A percentile compares a stretch with the other conserved stretches of the same genome.
Conservation (phyloP, 768 basidiomycete species). For the Rhodosporidiobolus odoratus region DNA sequence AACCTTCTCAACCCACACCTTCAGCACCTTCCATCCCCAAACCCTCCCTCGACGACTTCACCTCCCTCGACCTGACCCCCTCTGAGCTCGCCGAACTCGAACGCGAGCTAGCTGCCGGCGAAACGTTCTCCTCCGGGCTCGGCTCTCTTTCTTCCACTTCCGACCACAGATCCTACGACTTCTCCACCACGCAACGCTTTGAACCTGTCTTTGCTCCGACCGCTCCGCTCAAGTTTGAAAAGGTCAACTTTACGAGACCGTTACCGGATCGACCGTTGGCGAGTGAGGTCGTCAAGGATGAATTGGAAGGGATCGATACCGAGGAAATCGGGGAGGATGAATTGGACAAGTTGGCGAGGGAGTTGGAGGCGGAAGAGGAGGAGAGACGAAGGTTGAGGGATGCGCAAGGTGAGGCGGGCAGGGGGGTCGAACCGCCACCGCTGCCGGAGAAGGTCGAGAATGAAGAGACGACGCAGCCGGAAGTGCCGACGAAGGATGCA, state of each 20-base stretch:
- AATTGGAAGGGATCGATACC: constrained; percentile 26
- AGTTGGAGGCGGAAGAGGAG: constrained; percentile 25
- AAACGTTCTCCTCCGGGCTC: constrained; percentile 19
- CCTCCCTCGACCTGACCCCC: constrained; percentile 25
- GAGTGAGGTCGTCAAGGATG: constrained; percentile 14
- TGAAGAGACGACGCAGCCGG: not conserved
- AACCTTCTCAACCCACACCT: not conserved
- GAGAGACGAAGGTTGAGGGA: constrained; percentile 10
- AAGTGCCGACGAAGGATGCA: not conserved
- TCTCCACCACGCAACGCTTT: constrained; percentile 13
- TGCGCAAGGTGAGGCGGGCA: not conserved
- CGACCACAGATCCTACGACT: not conserved
- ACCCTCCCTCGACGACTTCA: constrained; percentile 35
- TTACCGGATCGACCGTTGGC: constrained; percentile 29
- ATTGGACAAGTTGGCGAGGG: constrained; percentile 22
- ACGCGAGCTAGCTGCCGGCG: constrained; percentile 3
- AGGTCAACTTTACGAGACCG: constrained; percentile 16
- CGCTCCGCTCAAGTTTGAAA: constrained; percentile 20
- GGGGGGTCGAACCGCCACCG: constrained; percentile 8
- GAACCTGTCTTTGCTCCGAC: constrained; percentile 4
- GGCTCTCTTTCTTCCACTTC: not conserved
- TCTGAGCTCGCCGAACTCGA: constrained; percentile 33
- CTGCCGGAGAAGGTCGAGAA: not conserved
- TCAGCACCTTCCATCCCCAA: not conserved
- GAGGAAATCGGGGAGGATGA: constrained; percentile 17